phyloP scores from a whole-genome alignment of 2,329 filamentous ascomycete genomes.

The Lasiodiplodia gonubiensis region DNA sequence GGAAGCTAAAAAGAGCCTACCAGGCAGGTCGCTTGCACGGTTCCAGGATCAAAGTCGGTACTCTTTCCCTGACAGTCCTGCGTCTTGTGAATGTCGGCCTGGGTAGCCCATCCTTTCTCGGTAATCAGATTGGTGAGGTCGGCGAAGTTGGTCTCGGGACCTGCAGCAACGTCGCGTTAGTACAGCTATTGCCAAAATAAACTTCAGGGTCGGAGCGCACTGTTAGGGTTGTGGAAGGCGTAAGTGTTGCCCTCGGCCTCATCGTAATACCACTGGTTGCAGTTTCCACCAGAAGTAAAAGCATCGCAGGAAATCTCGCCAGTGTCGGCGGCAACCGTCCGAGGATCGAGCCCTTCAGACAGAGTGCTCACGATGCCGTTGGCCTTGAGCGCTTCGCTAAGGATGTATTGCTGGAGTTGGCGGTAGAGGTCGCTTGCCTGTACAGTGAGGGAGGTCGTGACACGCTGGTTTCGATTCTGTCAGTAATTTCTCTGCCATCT shows the following conservation, averaged over 20 bases:
- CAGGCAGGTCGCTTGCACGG: neutral
- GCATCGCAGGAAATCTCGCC: constrained; percentile 15
- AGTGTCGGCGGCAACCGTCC: neutral
- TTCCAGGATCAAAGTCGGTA: neutral
- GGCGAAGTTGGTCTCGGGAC: neutral
- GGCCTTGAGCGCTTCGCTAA: constrained; percentile 4
- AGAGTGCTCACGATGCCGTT: neutral
- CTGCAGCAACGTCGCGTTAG: neutral
- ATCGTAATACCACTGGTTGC: constrained; percentile 17
- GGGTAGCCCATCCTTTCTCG: constrained; percentile 8
- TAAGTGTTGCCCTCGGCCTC: constrained; percentile 17
- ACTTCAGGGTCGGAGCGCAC: neutral
- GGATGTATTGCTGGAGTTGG: constrained; percentile 3
- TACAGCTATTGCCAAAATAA: neutral
- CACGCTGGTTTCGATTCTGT: neutral
- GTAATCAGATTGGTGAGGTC: constrained; percentile 9
- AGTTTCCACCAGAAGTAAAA: constrained; percentile 8
- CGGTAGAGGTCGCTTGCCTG: constrained; percentile 8
- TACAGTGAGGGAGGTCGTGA: constrained; percentile 7
- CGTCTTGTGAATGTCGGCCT: constrained; percentile 14
- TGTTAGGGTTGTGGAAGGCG: constrained; percentile 10
- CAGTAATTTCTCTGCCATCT: neutral
- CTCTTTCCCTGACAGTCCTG: constrained; percentile 4
- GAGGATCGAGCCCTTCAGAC: neutral
- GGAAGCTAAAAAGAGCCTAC: neutral